Percentiles rank a stretch among this genome's conserved stretches.
Evolutionary conservation across 164 flowering plant genomes (phyloP).

Genomic region (Hamamelis virginiana): DNA sequence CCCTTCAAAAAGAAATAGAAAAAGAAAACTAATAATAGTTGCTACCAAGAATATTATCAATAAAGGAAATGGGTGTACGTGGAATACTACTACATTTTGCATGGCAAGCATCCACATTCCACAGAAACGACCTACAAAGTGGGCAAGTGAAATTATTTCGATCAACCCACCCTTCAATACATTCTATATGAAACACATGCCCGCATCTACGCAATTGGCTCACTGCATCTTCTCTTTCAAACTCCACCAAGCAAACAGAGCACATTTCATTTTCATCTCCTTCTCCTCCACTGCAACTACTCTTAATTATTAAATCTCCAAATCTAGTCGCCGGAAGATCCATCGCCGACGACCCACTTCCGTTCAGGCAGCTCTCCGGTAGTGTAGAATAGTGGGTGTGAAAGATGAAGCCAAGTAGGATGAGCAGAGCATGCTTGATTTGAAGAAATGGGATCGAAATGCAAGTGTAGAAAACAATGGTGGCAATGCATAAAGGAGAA

Average conservation of each 20-base stretch:
- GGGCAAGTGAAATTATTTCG: constrained; percentile 56
- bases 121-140: constrained; percentile 36
- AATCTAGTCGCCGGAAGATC: constrained; percentile 25
- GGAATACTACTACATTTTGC: too few relatives aligned
- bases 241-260: constrained; percentile 56
- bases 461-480: constrained; percentile 39
- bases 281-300: background rate
- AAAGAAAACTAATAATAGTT: too few relatives aligned
- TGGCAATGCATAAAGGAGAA: constrained; percentile 14
- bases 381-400: background rate
- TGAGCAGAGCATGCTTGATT: constrained; percentile 18
- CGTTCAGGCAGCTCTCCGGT: background rate
- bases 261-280: constrained; percentile 25
- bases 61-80: too few relatives aligned
- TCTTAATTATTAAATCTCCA: constrained; percentile 18
- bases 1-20: too few relatives aligned
- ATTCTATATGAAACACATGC: constrained; percentile 50
- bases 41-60: too few relatives aligned
- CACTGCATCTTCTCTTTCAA: constrained; percentile 42
- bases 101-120: background rate
- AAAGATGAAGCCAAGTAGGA: constrained; percentile 2
- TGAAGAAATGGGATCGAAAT: constrained; percentile 35
- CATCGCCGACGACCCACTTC: background rate
- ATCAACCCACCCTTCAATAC: constrained; percentile 51
- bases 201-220: constrained; percentile 39